Conservation (phyloP, 2,329 filamentous ascomycete species). For the Magnaporthiopsis rhizophila region DNA sequence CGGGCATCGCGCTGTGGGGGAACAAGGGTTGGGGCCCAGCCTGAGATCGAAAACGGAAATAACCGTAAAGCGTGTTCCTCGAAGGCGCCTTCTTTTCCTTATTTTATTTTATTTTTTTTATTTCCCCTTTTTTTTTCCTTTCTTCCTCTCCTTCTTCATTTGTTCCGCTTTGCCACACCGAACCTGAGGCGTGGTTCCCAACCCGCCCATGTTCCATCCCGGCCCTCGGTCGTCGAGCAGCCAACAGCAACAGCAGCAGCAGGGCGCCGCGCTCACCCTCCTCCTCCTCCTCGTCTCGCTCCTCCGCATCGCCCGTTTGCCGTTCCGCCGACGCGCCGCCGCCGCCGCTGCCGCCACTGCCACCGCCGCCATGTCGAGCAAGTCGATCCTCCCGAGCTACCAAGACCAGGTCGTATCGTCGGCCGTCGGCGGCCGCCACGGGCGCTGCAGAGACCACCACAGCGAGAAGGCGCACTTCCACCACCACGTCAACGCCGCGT, state of each 20-base stretch:
- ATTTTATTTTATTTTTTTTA: background rate
- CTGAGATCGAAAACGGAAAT: background rate
- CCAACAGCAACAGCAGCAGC: background rate
- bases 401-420: background rate
- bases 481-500: background rate
- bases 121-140: background rate
- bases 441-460: background rate
- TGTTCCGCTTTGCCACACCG: background rate
- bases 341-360: background rate
- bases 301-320: background rate
- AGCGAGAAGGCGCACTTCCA: background rate
- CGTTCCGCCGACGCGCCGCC: background rate
- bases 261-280: slow-evolving; percentile 1
- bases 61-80: background rate
- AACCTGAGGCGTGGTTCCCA: background rate
- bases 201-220: background rate
- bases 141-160: background rate
- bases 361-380: slow-evolving; percentile 2
- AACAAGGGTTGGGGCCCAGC: background rate
- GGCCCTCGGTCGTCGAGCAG: slow-evolving; percentile 1
- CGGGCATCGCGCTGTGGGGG: background rate
- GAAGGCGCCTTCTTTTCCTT: background rate
- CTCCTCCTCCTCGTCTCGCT: slow-evolving; percentile 1
- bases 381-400: slow-evolving; percentile 8
- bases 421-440: slow-evolving; percentile 2